phyloP scores from a whole-genome alignment of 257 asterid species.

The Leptodermis oblonga region DNA sequence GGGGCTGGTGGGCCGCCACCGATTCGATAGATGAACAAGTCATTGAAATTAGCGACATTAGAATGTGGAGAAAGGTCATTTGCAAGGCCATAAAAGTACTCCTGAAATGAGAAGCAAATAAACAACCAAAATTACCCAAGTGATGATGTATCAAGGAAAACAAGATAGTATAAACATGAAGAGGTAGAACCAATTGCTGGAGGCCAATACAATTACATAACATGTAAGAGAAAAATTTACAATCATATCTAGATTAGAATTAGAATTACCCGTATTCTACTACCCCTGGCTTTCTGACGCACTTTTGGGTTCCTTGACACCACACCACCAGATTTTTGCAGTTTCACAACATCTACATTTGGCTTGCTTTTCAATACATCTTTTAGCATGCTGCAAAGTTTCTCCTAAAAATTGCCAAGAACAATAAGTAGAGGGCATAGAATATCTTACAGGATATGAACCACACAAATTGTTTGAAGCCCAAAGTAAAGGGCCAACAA shows the following conservation, averaged over 20 bases:
- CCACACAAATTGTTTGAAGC: not conserved
- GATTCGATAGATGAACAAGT: slow-evolving; percentile 64
- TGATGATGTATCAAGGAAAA: not conserved
- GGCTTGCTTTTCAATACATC: slow-evolving; percentile 69
- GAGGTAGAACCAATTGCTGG: not conserved
- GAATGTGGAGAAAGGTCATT: slow-evolving; percentile 98
- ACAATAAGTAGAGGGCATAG: not conserved
- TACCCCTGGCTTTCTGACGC: slow-evolving; percentile 81
- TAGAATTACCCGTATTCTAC: slow-evolving; percentile 72
- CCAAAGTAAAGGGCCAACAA: slow-evolving; percentile 1
- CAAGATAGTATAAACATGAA: not conserved
- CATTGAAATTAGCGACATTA: slow-evolving; percentile 62
- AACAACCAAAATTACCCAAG: not conserved
- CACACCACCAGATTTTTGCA: slow-evolving; percentile 97
- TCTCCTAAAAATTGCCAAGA: slow-evolving; percentile 51
- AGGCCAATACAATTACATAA: not conserved
- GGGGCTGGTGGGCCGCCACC: slow-evolving; percentile 99
- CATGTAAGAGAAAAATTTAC: not conserved
- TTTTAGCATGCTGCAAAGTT: slow-evolving; percentile 97
- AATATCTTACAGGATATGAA: not conserved
- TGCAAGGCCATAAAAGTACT: slow-evolving; percentile 84
- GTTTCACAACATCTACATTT: slow-evolving; percentile 93
- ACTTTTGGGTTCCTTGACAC: slow-evolving; percentile 93
- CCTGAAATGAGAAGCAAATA: slow-evolving; percentile 41
- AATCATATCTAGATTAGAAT: not conserved